Base-by-base conservation (phyloP, 2,329 filamentous ascomycete genomes). In the Fusarium torreyae region DNA sequence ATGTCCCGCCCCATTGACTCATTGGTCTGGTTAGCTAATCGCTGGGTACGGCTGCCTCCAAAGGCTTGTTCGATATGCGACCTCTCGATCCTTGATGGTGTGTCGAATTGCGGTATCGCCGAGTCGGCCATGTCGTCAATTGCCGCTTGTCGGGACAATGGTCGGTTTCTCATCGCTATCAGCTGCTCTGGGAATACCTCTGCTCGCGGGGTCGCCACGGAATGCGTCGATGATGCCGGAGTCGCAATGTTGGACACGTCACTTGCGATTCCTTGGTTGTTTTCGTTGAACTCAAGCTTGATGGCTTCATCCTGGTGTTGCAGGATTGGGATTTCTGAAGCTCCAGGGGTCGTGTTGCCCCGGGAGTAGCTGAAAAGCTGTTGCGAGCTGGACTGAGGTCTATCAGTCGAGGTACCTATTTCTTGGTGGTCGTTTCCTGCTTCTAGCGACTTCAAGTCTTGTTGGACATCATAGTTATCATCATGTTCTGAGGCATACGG, bases 1-100 rank as follows among this genome's bases (percentile, higher is more conserved):
- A 88, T 93, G 52, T 92, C 87, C 38, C 88, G 79, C 3, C 80
- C 77, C 1, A 76, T 75, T 9, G 54, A 33, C 14, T 57, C 55
- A 17, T 39, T 33, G 9, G 18, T 50, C 4, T 65, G 64, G 14
- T 26, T 50, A 7, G 40, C 22, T 11, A 42, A 20, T 11, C 24
- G 57, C 7, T 62, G 68, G 7, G 48, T 15, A 22, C 51, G 56
- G 11, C 39, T 51, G 20, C 62, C 54, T n/a, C 54, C 51, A 17
- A 58, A 36, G n/a, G 18, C n/a, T 26, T 57, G 66, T 38, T 62
- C 56, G 22, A 26, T 7, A 17, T 43, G 31, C 7, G 13, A 7
- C 15, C 49, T 53, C 11, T 56, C 53, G 14, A 52, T 46, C 4
- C 22, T 56, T 8, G 44, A 75, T 68, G 2, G 77, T 76, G 31